phyloP scores from a whole-genome alignment of 164 flowering plant species.

The Akebia trifoliata region DNA sequence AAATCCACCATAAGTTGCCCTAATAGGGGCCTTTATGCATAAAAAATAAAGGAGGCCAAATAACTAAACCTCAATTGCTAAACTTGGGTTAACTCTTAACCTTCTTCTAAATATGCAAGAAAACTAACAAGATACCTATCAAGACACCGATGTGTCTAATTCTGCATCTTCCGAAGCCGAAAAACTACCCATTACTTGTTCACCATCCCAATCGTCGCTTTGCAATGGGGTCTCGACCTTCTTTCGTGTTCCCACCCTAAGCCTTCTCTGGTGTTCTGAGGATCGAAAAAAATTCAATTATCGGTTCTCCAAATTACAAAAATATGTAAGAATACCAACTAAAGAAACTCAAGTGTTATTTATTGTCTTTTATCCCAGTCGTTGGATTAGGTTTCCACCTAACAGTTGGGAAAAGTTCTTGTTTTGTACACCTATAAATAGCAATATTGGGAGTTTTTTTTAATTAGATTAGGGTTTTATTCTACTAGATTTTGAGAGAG shows the following conservation, averaged over 20 bases:
- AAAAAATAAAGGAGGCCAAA: constrained; percentile 14
- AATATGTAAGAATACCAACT: not conserved
- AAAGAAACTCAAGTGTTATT: not conserved
- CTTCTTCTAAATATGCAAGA: not conserved
- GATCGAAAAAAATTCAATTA: not conserved
- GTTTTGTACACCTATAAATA: too few relatives aligned
- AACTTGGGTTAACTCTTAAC: constrained; percentile 10
- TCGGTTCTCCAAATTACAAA: not conserved
- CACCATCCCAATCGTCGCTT: constrained; percentile 38
- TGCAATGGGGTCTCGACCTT: constrained; percentile 23
- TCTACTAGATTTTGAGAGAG: too few relatives aligned
- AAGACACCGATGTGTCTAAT: constrained; percentile 31
- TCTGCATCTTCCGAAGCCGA: constrained; percentile 54
- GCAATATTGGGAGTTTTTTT: too few relatives aligned
- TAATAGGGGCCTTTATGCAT: constrained; percentile 33
- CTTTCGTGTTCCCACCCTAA: constrained; percentile 30
- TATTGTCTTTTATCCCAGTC: too few relatives aligned
- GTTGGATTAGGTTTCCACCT: too few relatives aligned
- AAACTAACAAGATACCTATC: constrained; percentile 6
- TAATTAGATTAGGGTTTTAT: too few relatives aligned
- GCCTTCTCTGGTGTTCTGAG: constrained; percentile 54
- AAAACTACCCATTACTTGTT: constrained; percentile 28
- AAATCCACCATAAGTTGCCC: constrained; percentile 16
- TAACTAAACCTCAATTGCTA: constrained; percentile 4
- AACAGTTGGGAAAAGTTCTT: too few relatives aligned